These are phyloP conservation scores for Ogataea saltuana DNA, from an alignment of 805 yeast species.

Conservation along the genomic window DNA sequence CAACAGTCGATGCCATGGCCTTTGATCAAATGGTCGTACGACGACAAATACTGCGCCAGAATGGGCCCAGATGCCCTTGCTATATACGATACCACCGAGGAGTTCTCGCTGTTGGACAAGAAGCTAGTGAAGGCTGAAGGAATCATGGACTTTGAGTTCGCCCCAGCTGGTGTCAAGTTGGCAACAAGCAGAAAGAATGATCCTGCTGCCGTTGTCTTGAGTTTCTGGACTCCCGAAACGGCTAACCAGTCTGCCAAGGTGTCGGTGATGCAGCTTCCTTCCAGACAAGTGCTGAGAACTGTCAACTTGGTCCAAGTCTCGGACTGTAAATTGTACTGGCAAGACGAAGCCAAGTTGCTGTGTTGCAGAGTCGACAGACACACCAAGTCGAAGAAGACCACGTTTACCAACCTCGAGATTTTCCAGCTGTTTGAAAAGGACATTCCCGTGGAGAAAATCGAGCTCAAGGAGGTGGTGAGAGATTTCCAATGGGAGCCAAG, in stretches of 20 bases:
- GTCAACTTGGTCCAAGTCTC: conserved; percentile 93
- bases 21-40: conserved; percentile 90
- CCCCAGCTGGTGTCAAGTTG: conserved; percentile 81
- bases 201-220: conserved; percentile 64
- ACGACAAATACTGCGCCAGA: conserved; percentile 93
- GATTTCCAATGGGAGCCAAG: conserved; percentile 96
- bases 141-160: conserved; percentile 89
- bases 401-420: conserved; percentile 88
- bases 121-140: conserved; percentile 82
- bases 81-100: conserved; percentile 72
- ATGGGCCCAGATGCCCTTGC: conserved; percentile 91
- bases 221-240: conserved; percentile 96
- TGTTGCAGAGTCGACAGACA: conserved; percentile 97
- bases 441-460: conserved; percentile 92
- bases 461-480: conserved; percentile 83
- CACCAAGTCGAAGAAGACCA: conserved; percentile 90
- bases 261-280: conserved; percentile 82
- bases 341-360: conserved; percentile 75
- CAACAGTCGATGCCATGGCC: conserved; percentile 88
- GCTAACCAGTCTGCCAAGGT: conserved; percentile 94
- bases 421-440: conserved; percentile 85
- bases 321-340: conserved; percentile 93
- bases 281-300: conserved; percentile 81
- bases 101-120: conserved; percentile 81
- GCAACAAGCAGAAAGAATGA: conserved; percentile 51